Evolutionary conservation across 2,329 filamentous ascomycete genomes (phyloP), one percentile per base, ranked within the genome.

Genomic region (Cladophialophora bantiana): DNA sequence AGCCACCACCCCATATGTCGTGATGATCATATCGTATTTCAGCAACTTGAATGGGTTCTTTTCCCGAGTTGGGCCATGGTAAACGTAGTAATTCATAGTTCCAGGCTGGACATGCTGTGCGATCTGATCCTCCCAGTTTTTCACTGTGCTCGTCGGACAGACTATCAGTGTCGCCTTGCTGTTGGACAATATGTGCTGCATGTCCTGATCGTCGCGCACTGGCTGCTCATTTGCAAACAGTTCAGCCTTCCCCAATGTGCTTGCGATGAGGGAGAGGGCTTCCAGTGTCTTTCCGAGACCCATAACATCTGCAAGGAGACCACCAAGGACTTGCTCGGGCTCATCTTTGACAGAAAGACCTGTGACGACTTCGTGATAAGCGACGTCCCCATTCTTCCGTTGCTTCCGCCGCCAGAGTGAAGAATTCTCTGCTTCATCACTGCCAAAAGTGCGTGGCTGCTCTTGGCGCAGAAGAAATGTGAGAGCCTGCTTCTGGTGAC

Each of bases 121-220:
- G 68, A 98, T 92, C 78, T 99, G 95, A 72, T 93, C 89, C 73
- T 94, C 90, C 95, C 95, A 99, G 74, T 98, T 99, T 32, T 90
- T 90, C 65, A 98, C 89, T 0, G 94, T 95, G 74, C 92, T 97
- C 2, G 97, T 84, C 0, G 95, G 95, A 64, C 91, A 96, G 15
- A 99, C 88, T 18, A 99, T 84, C 36, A 99, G 82, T 0, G 95
- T 98, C 0, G 91, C 88, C 74, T 88, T 90, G 5, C 87, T 88
- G 74, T 97, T 96, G 50, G 82, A 83, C 20, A 80, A 79, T n/a
- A 91, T 34, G 48, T 32, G 40, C 9, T 54, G 32, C 35, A 38
- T 53, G 10, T 75, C 70, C 38, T 77, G 74, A 35, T 77, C 74
- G 15, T 78, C 71, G 10, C 75, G 67, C 31, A 74, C 61, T 10